A percentile compares a stretch with the other conserved stretches of the same genome.
Conservation (phyloP, 495 filamentous ascomycete species). For the Hyaloscypha finlandica region DNA sequence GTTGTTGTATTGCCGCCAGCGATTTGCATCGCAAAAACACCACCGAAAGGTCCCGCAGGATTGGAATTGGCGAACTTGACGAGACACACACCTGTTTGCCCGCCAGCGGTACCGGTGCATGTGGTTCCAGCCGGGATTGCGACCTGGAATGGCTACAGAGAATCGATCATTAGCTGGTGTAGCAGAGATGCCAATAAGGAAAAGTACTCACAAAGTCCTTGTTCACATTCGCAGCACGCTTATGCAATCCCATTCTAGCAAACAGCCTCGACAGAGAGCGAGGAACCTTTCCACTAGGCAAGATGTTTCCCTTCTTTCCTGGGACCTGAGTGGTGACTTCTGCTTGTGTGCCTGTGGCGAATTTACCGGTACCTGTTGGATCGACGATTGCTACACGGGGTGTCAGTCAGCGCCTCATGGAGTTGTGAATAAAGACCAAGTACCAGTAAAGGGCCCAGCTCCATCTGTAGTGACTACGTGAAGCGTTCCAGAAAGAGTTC, state of each 20-base stretch:
- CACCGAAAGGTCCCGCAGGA: constrained; percentile 53
- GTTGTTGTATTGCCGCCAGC: constrained; percentile 12
- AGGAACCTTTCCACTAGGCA: background rate
- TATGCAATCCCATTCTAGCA: constrained; percentile 1
- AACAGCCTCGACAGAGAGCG: background rate
- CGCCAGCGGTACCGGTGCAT: constrained; percentile 54
- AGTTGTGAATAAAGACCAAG: too few species aligned
- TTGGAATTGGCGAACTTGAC: constrained; percentile 53
- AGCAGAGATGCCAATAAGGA: too few species aligned
- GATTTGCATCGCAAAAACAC: constrained; percentile 56
- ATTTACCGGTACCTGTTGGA: constrained; percentile 2
- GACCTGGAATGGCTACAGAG: constrained; percentile 37
- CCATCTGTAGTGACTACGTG: constrained; percentile 39
- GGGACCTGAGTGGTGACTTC: constrained; percentile 12
- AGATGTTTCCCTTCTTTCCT: constrained; percentile 9
- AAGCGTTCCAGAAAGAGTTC: constrained; percentile 11
- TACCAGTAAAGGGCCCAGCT: constrained; percentile 30
- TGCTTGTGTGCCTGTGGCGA: background rate
- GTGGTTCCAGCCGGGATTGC: constrained; percentile 46
- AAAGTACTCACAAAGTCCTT: constrained; percentile 10
- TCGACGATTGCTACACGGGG: background rate
- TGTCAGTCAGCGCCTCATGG: too few species aligned
- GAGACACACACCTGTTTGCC: constrained; percentile 51
- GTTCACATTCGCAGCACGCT: constrained; percentile 17
- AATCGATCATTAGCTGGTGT: background rate